These are phyloP conservation scores for Neofusicoccum parvum DNA, from an alignment of 2,329 filamentous ascomycete genomes.

Conservation along the genomic window DNA sequence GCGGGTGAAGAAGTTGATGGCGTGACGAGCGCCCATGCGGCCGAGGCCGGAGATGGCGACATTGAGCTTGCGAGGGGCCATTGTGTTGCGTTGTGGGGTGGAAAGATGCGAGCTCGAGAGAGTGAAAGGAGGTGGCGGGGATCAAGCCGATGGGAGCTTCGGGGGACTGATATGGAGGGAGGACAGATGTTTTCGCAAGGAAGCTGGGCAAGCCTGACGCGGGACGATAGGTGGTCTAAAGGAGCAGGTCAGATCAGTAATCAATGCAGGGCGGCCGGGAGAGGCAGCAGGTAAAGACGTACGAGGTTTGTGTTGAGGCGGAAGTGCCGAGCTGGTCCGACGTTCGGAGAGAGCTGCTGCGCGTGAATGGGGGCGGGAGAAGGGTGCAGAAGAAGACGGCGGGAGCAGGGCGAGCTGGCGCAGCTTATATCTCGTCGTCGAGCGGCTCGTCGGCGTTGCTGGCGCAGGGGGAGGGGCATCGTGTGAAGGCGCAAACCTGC, in stretches of 20 bases:
- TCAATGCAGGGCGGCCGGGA: neutral
- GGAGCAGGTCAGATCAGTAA: neutral
- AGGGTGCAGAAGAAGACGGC: neutral
- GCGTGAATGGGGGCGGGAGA: neutral
- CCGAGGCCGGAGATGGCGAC: conserved; percentile 51
- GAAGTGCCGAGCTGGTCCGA: neutral
- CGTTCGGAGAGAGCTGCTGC: neutral
- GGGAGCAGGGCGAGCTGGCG: neutral
- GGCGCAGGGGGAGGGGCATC: neutral
- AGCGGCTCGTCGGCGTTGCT: neutral
- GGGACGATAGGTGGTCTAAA: neutral
- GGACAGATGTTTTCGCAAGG: neutral
- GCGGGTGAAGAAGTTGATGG: conserved; percentile 50
- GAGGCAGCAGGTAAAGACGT: neutral
- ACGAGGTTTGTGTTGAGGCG: neutral
- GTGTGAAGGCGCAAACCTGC: conserved; percentile 8
- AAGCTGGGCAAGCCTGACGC: neutral
- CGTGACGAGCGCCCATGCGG: conserved; percentile 54
- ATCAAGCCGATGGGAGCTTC: neutral
- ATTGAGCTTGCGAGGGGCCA: conserved; percentile 45
- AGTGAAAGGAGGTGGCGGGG: conserved; percentile 5
- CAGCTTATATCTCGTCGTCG: conserved; percentile 3
- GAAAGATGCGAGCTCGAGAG: neutral
- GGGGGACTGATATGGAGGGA: neutral
- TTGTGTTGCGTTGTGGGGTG: conserved; percentile 25